Evolutionary conservation across 768 basidiomycete genomes (phyloP).

Genomic region (Lactarius vividus): DNA sequence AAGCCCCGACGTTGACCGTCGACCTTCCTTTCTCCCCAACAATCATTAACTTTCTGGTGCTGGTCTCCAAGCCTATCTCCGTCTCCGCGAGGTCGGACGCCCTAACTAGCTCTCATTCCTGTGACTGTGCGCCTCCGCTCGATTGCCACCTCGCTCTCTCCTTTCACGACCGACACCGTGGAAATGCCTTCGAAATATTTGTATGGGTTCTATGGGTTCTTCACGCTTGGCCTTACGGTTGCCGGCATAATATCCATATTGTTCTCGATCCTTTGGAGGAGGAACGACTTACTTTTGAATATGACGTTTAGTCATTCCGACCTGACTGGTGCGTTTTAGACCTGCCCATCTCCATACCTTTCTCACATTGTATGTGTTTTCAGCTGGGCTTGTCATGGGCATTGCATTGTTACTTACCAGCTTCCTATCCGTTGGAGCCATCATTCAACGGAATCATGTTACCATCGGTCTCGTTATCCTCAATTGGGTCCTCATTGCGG

Average conservation of each 20-base stretch:
- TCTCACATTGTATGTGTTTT: not conserved
- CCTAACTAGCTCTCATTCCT: not conserved
- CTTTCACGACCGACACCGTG: not conserved
- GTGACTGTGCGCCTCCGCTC: slow-evolving; percentile 1
- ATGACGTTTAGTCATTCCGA: slow-evolving; percentile 59
- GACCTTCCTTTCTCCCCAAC: slow-evolving; percentile 6
- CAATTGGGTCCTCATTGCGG: slow-evolving; percentile 69
- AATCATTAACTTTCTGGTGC: slow-evolving; percentile 10
- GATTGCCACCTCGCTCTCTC: not conserved
- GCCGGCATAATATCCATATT: slow-evolving; percentile 64
- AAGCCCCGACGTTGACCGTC: slow-evolving; percentile 25
- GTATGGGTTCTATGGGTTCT: slow-evolving; percentile 67
- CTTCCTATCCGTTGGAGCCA: slow-evolving; percentile 64
- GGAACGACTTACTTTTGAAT: slow-evolving; percentile 67
- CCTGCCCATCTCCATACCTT: not conserved
- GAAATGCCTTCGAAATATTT: slow-evolving; percentile 72
- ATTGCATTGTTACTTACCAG: slow-evolving; percentile 65
- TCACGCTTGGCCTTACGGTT: slow-evolving; percentile 68
- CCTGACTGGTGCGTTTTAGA: slow-evolving; percentile 51
- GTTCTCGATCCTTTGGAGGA: slow-evolving; percentile 70
- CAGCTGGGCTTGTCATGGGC: slow-evolving; percentile 73
- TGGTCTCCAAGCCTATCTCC: slow-evolving; percentile 14
- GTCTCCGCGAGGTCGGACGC: slow-evolving; percentile 3
- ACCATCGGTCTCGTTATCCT: slow-evolving; percentile 69
- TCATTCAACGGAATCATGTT: slow-evolving; percentile 67